These are phyloP conservation scores for Aspergillus floridensis DNA, from an alignment of 2,329 filamentous ascomycete species.

Conservation along the genomic window DNA sequence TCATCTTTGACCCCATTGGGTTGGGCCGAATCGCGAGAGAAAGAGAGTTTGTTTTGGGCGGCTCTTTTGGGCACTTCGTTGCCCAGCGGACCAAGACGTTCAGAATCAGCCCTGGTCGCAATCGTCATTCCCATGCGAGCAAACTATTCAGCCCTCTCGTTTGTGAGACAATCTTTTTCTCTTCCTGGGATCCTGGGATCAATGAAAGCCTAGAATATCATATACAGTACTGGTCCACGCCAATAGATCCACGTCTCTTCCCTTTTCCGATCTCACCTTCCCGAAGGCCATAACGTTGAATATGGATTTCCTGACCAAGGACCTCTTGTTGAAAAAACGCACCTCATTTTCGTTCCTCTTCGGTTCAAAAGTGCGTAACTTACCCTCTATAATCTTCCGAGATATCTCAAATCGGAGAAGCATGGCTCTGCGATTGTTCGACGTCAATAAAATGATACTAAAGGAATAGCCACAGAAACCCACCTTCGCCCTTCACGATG, in stretches of 20 bases:
- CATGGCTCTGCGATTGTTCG: neutral
- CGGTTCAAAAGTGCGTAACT: slow-evolving; percentile 14
- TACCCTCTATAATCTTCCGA: neutral
- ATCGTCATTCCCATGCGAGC: neutral
- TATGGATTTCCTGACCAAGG: slow-evolving; percentile 18
- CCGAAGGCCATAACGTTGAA: neutral
- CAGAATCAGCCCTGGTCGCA: neutral
- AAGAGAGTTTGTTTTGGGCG: neutral
- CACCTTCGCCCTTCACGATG: slow-evolving; percentile 12
- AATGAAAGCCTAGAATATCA: neutral
- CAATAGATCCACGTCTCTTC: neutral
- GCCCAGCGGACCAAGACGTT: neutral
- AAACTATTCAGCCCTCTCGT: neutral
- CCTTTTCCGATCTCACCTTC: neutral
- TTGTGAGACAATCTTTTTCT: neutral
- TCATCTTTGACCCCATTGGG: neutral
- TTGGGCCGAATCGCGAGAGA: neutral
- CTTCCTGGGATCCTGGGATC: neutral
- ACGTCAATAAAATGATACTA: neutral
- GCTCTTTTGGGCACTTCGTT: neutral
- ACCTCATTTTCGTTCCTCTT: slow-evolving; percentile 18
- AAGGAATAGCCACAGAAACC: slow-evolving; percentile 14
- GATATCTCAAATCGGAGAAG: neutral
- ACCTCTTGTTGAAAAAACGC: slow-evolving; percentile 12
- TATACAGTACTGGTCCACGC: neutral